Evolutionary conservation across 805 yeast genomes (phyloP).

Genomic region (Monosporozyma servazzii): DNA sequence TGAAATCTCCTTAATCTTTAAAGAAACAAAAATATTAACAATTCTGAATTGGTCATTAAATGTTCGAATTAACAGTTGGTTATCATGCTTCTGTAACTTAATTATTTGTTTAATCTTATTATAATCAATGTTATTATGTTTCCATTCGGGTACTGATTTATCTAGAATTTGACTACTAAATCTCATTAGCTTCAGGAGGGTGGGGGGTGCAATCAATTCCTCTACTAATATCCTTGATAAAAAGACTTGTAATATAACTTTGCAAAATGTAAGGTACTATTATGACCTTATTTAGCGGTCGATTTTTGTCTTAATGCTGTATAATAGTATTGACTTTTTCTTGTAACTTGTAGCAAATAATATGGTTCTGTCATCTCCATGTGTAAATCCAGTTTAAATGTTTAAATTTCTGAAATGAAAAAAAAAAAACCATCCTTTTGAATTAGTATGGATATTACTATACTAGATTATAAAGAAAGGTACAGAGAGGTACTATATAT

Average conservation of each 20-base stretch:
- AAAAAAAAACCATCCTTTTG: too few species aligned
- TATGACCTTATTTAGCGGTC: too few species aligned
- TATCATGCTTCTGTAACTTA: slow-evolving; percentile 11
- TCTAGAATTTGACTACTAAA: slow-evolving; percentile 70
- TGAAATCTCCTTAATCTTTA: slow-evolving; percentile 26
- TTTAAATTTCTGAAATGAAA: not conserved
- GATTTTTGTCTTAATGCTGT: not conserved
- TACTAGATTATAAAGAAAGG: too few species aligned
- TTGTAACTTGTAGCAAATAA: not conserved
- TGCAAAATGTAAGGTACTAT: not conserved
- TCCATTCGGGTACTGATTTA: slow-evolving; percentile 84
- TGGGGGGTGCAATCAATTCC: not conserved
- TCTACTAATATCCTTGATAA: not conserved
- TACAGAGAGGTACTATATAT: too few species aligned
- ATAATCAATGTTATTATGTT: slow-evolving; percentile 72
- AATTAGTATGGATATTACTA: too few species aligned
- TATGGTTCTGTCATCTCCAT: not conserved
- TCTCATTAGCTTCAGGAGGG: slow-evolving; percentile 47
- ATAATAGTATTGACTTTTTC: not conserved
- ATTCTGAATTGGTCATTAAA: slow-evolving; percentile 21
- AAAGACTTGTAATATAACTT: not conserved
- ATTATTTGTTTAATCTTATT: slow-evolving; percentile 64
- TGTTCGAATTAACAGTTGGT: slow-evolving; percentile 4
- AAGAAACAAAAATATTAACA: slow-evolving; percentile 20
- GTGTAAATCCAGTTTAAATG: not conserved